phyloP scores from a whole-genome alignment of 495 filamentous ascomycete species.

The Daldinia vernicosa region DNA sequence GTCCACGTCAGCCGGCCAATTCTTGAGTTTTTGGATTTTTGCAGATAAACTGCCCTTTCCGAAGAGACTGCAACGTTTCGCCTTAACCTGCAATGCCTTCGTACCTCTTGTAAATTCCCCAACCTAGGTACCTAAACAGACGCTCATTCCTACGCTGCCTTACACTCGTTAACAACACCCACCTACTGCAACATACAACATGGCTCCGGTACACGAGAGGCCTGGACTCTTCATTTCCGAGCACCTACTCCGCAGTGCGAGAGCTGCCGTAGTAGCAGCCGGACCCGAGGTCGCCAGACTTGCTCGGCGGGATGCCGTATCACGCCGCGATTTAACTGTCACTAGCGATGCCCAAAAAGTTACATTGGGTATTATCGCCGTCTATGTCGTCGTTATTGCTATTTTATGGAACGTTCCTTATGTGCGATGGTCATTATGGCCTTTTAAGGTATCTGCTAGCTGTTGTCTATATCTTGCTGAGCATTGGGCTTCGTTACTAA shows the following conservation, averaged over 20 bases:
- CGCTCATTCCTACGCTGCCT: neutral
- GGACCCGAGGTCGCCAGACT: slow-evolving; percentile 45
- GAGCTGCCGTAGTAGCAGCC: slow-evolving; percentile 37
- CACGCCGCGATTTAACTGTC: slow-evolving; percentile 67
- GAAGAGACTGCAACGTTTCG: slow-evolving; percentile 6
- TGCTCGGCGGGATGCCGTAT: slow-evolving; percentile 35
- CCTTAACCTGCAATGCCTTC: slow-evolving; percentile 16
- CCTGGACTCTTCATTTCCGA: slow-evolving; percentile 30
- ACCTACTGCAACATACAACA: slow-evolving; percentile 8
- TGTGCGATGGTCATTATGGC: slow-evolving; percentile 75
- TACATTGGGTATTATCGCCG: slow-evolving; percentile 71
- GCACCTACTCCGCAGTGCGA: slow-evolving; percentile 33
- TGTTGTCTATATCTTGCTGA: neutral
- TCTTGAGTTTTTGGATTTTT: slow-evolving; percentile 10
- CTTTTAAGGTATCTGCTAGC: slow-evolving; percentile 72
- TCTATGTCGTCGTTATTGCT: slow-evolving; percentile 77
- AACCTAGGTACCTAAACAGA: slow-evolving; percentile 3
- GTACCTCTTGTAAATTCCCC: slow-evolving; percentile 9
- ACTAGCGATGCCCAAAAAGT: slow-evolving; percentile 73
- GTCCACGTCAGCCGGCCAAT: slow-evolving; percentile 41
- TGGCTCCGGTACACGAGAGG: slow-evolving; percentile 37
- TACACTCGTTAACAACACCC: slow-evolving; percentile 12
- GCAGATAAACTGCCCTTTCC: neutral
- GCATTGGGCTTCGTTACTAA: slow-evolving; percentile 2
- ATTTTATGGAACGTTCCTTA: slow-evolving; percentile 84